A percentile compares a stretch with the other conserved stretches of the same genome.
Conservation (phyloP, 2,329 filamentous ascomycete genomes). For the Simplicillium sp. region DNA sequence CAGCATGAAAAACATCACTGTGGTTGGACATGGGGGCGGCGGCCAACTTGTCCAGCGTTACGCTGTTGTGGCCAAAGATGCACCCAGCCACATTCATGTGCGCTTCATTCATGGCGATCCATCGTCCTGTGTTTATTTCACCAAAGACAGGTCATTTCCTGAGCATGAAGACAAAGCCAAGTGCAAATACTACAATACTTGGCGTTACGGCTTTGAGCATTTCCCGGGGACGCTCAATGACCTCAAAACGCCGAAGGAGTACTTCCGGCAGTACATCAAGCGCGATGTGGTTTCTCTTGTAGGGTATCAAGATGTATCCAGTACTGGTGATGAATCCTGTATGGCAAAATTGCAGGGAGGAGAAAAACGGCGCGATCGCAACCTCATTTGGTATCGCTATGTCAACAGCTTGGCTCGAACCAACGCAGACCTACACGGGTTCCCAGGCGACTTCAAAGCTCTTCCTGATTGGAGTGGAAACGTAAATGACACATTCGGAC, state of each 20-base stretch:
- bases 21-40: constrained; percentile 7
- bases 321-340: neutral
- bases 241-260: constrained; percentile 1
- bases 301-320: constrained; percentile 2
- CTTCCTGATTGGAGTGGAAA: constrained; percentile 1
- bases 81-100: constrained; percentile 4
- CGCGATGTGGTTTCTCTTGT: constrained; percentile 4
- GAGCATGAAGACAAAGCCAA: constrained; percentile 9
- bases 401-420: neutral
- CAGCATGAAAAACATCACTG: constrained; percentile 5
- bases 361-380: constrained; percentile 2
- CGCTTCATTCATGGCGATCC: constrained; percentile 8
- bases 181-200: constrained; percentile 2
- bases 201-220: constrained; percentile 3
- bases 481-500: neutral
- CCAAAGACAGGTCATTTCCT: constrained; percentile 1
- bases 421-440: neutral
- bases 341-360: constrained; percentile 3
- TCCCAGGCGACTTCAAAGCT: constrained; percentile 3
- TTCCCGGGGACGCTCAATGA: neutral
- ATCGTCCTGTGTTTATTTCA: constrained; percentile 8
- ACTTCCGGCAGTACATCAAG: constrained; percentile 13
- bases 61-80: constrained; percentile 3
- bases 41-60: constrained; percentile 7
- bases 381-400: constrained; percentile 4